These are phyloP conservation scores for Chlamydomonas incerta DNA, from an alignment of 139 green algal species.

Conservation along the genomic window DNA sequence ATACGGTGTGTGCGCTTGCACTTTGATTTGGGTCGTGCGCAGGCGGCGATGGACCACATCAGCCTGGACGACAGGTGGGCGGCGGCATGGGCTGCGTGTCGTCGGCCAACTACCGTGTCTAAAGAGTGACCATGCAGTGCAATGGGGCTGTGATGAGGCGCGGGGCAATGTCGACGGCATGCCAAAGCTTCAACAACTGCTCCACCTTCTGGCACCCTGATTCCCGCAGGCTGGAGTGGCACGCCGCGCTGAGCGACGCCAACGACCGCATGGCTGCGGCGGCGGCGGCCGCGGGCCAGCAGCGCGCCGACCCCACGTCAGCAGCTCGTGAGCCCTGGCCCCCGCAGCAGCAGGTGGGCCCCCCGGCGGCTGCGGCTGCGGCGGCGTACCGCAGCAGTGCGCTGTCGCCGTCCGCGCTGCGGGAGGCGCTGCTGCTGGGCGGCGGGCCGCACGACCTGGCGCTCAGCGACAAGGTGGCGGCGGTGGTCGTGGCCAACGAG, in stretches of 20 bases:
- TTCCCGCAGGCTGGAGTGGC: slow-evolving; percentile 33
- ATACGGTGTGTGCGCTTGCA: no score
- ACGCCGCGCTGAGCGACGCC: not conserved
- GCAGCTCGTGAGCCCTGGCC: not conserved
- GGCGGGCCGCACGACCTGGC: slow-evolving; percentile 10
- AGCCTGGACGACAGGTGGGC: slow-evolving; percentile 11
- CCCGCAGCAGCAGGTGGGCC: no score
- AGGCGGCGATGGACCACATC: not conserved
- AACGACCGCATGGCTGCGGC: not conserved
- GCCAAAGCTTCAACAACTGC: no score
- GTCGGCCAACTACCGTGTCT: no score
- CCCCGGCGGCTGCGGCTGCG: no score
- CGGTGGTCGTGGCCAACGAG: not conserved
- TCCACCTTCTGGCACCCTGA: not conserved
- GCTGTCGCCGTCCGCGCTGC: not conserved
- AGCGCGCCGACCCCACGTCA: not conserved
- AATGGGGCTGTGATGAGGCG: no score
- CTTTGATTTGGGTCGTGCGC: not conserved
- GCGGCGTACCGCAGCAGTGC: not conserved
- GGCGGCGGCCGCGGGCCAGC: not conserved
- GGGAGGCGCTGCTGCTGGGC: slow-evolving; percentile 1
- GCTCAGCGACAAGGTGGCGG: slow-evolving; percentile 35
- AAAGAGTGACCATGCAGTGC: no score
- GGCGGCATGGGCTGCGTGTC: not conserved
- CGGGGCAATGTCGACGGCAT: no score